Conservation (phyloP, 2,329 filamentous ascomycete species). For the Hypomyces perniciosus region DNA sequence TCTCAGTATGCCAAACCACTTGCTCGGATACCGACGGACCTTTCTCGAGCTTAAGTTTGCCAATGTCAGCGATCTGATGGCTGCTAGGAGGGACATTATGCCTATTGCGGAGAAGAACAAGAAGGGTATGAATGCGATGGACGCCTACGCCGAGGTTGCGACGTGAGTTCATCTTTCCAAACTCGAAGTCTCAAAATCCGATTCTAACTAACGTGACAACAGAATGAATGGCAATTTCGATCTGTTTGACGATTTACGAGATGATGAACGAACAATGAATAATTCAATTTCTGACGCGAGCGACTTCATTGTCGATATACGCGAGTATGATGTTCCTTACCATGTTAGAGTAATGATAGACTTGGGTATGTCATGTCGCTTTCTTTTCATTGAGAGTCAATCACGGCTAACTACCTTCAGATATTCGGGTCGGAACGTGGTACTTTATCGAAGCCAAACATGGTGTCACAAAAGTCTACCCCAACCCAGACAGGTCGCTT, state of each 20-base stretch:
- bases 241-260: constrained; percentile 84
- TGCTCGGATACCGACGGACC: constrained; percentile 82
- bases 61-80: constrained; percentile 80
- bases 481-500: constrained; percentile 79
- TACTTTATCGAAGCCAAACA: constrained; percentile 94
- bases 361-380: constrained; percentile 48
- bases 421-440: constrained; percentile 95
- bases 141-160: constrained; percentile 95
- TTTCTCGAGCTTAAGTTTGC: constrained; percentile 83
- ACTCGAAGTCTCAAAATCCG: neutral
- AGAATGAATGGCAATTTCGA: constrained; percentile 76
- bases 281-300: constrained; percentile 76
- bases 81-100: constrained; percentile 76
- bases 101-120: constrained; percentile 95
- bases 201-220: constrained; percentile 35
- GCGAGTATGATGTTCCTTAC: constrained; percentile 98
- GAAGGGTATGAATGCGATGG: constrained; percentile 93
- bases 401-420: constrained; percentile 37
- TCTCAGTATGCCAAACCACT: constrained; percentile 87
- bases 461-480: constrained; percentile 74
- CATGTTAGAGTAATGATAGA: constrained; percentile 99
- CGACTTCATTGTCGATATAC: constrained; percentile 96
- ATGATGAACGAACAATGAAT: constrained; percentile 73
- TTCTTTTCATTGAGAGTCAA: neutral
- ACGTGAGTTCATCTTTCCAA: constrained; percentile 51